Evolutionary conservation across 129 eudicot species (phyloP).

Genomic region (Centella asiatica): DNA sequence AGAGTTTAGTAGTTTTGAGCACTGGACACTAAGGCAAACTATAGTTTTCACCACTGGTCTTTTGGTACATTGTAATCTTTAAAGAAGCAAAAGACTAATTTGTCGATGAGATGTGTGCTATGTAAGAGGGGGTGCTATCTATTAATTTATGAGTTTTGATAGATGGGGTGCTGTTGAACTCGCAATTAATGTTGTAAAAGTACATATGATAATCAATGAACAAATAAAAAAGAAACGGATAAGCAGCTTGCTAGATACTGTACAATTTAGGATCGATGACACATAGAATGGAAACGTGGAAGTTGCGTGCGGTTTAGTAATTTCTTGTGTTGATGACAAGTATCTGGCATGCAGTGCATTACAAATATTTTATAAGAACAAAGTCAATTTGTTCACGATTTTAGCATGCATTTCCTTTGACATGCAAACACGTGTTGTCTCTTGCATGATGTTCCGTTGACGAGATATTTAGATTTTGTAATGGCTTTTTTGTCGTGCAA

Average conservation of each 20-base stretch:
- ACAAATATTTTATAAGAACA: not conserved
- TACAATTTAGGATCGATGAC: conserved; percentile 1
- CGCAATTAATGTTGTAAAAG: not conserved
- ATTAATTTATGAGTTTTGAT: not conserved
- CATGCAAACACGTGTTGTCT: not conserved
- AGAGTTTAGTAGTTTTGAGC: too few species aligned
- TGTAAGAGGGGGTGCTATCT: too few species aligned
- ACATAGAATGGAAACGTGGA: conserved; percentile 1
- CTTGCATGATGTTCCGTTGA: not conserved
- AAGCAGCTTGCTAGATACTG: not conserved
- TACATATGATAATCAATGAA: not conserved
- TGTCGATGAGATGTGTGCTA: not conserved
- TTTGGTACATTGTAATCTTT: too few species aligned
- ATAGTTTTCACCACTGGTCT: too few species aligned
- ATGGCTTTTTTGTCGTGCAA: not conserved
- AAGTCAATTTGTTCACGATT: not conserved
- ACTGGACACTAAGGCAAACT: too few species aligned
- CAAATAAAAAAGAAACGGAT: not conserved
- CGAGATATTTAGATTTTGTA: too few species aligned
- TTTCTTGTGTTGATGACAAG: conserved; percentile 1
- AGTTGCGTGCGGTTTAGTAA: not conserved
- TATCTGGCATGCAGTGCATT: not conserved
- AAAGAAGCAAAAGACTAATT: not conserved
- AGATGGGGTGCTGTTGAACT: not conserved
- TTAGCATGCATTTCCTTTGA: not conserved